Base-by-base conservation (phyloP, 2,329 filamentous ascomycete genomes). In the Colletotrichum sp. region DNA sequence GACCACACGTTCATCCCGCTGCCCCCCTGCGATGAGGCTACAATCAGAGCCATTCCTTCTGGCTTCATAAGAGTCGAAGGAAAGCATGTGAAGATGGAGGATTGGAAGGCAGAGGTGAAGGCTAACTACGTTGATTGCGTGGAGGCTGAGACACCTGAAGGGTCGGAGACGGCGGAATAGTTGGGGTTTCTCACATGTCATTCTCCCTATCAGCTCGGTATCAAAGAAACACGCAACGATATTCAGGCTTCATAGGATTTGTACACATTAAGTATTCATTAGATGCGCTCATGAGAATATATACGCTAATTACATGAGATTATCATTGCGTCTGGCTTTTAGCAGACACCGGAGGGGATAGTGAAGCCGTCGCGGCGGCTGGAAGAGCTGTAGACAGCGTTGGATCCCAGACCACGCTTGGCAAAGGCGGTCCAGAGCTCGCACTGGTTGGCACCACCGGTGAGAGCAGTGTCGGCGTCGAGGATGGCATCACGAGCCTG, bases 341-440 rank as follows among this genome's bases (percentile, higher is more conserved):
- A 79, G 76, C 80, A 81, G 26, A 77, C 77, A 9, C 79, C 75
- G 7, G 61, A 18, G 5, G 81, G 81, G 16, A 82, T 58, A 2
- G 74, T 77, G 62, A 81, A 85, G 74, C 82, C 84, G 77, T 84
- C 81, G 7, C 79, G 82, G 7, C 81, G 79, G 72, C 74, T 77
- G n/a, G 48, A 61, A 24, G 75, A 67, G 74, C 78, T 79, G 63
- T 84, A 85, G 52, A 61, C 78, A 7, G 86, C 86, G 14, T 80
- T 79, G 1, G 77, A 70, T 43, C 90, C 90, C 4, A 91, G 80
- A n/a, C 90, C 90, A 62, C 90, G 83, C 86, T 91, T 91, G 2
- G 90, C 89, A 78, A 91, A 91, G 0, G 79, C 90, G 16, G 78
- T 88, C 90, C 90, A 91, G 74, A 91, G 82, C 77, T 85, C 84